Evolutionary conservation across 192 early-diverging fungal genomes (phyloP), one percentile per base, ranked within the genome.

Genomic region (Fimicolochytrium jonesii): DNA sequence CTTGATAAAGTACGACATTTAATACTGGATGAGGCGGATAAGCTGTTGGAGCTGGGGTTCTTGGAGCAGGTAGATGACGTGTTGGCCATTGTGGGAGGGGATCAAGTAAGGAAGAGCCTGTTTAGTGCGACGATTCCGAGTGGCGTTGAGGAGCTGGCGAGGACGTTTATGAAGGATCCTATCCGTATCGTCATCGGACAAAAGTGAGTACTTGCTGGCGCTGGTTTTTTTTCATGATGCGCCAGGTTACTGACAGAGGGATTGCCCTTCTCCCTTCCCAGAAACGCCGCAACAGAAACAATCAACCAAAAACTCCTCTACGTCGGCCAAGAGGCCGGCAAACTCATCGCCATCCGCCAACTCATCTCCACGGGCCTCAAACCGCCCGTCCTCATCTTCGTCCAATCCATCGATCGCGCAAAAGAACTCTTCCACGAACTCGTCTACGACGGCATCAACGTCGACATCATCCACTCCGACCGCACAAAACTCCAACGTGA

Each of bases 391-490:
- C 73, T 99, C 32, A 87, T 99, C 30, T 99, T 99, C 62, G 93
- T 97, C 7, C 95, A 99, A 71, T 94, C 92, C 18, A 97, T 96
- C 56, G 94, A 97, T 22, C 87, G 97, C 50, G 93, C 97, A 53
- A 92, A 93, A 64, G 94, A 99, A 61, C 77, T 99, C 18, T 96
- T 94, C 77, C 84, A 92, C 61, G 95, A 99, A 67, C 82, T 99
- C 42, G 86, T 96, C 15, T 97, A 91, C 70, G 94, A 99, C 66
- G 92, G 93, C 25, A 95, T 97, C 75, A 93, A 95, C 69, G 95
- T 97, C 10, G 97, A 97, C 49, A 94, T 95, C n/a, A 96, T 97
- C 25, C 95, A 96, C 64, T 90, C 91, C 10, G 93, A 97, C 63
- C 85, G 94, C 50, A 95, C 94, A 34, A 90, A 95, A 69, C 80